Evolutionary conservation across 2,329 filamentous ascomycete species (phyloP), one percentile per base, ranked within the genome.

Genomic region (Colletotrichum lindemuthianum): DNA sequence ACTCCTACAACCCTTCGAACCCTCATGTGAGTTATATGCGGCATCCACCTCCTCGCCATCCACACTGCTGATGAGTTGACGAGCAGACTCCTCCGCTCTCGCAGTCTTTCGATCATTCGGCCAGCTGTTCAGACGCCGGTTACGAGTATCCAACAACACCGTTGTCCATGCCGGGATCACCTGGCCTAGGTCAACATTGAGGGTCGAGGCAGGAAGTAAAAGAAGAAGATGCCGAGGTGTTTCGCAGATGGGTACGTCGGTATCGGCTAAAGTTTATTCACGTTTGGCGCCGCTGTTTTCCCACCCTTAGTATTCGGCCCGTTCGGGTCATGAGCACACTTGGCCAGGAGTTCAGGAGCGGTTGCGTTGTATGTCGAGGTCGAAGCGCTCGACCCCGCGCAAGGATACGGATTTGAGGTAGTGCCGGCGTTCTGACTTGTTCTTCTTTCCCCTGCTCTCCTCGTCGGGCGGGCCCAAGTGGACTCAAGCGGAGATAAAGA

Each of bases 11-110:
- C 75, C 82, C 88, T 70, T 86, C 87, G 76, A 86, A 87, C 78
- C 86, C 89, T 84, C 90, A 92, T 87, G 91, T 93, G 89, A 90
- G 88, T 89, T 80, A 71, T 67, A 72, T 76, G 73, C 80, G 79
- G 73, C 74, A 77, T 73, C 72, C 74, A 71, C 75, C 76, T 75
- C 74, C 75, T 71, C 75, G 76, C 76, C 76, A 77, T 72, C 71
- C 74, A 73, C 75, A 75, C 78, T 81, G 81, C 84, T 85, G 82
- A 85, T 80, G 76, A 76, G 75, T 77, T 71, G 63, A 61, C 72
- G 76, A 70, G 71, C 80, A 93, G 91, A 93, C 91, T 77, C 91
- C 91, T 79, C 89, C 91, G 73, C 86, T 93, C 71, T 91, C 89
- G 72, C 89, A 91, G 75, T 90, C 88, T 34, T 91, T 88, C 76